These are phyloP conservation scores for Agroathelia rolfsii DNA, from an alignment of 1,284 basidiomycete species.

Conservation along the genomic window DNA sequence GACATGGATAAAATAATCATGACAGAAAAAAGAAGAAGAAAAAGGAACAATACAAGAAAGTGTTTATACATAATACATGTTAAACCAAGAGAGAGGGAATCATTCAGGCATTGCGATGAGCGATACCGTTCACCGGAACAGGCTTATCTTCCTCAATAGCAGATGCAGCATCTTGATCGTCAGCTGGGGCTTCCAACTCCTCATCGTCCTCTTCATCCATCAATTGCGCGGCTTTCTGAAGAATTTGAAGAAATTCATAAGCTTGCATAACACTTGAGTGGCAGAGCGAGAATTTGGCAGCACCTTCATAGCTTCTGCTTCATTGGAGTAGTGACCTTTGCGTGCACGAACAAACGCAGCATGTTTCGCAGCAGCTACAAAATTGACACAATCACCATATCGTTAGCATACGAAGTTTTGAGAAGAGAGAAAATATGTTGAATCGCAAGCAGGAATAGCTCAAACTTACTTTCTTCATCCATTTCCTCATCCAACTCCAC, in stretches of 20 bases:
- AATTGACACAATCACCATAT: slow-evolving; percentile 5
- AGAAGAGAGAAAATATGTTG: slow-evolving; percentile 5
- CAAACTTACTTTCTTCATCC: slow-evolving; percentile 73
- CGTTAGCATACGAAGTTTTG: slow-evolving; percentile 5
- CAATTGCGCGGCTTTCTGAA: slow-evolving; percentile 53
- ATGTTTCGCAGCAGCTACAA: slow-evolving; percentile 68
- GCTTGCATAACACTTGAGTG: too few species aligned
- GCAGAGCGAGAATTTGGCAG: slow-evolving; percentile 9
- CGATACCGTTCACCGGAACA: slow-evolving; percentile 25
- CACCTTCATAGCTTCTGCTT: slow-evolving; percentile 89
- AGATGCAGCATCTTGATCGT: slow-evolving; percentile 1
- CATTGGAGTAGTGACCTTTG: slow-evolving; percentile 82
- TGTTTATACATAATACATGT: not conserved
- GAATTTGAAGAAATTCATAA: slow-evolving; percentile 5
- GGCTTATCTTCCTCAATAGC: slow-evolving; percentile 1
- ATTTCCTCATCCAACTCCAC: slow-evolving; percentile 71
- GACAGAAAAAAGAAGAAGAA: too few species aligned
- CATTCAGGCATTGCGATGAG: too few species aligned
- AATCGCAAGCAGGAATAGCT: slow-evolving; percentile 1
- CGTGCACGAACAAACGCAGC: slow-evolving; percentile 76
- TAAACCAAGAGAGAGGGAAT: not conserved
- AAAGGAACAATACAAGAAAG: too few species aligned
- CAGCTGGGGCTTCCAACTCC: slow-evolving; percentile 11
- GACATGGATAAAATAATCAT: too few species aligned
- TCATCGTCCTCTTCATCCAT: slow-evolving; percentile 65